Conservation (phyloP, 768 basidiomycete species). For the Auriscalpium orientale region DNA sequence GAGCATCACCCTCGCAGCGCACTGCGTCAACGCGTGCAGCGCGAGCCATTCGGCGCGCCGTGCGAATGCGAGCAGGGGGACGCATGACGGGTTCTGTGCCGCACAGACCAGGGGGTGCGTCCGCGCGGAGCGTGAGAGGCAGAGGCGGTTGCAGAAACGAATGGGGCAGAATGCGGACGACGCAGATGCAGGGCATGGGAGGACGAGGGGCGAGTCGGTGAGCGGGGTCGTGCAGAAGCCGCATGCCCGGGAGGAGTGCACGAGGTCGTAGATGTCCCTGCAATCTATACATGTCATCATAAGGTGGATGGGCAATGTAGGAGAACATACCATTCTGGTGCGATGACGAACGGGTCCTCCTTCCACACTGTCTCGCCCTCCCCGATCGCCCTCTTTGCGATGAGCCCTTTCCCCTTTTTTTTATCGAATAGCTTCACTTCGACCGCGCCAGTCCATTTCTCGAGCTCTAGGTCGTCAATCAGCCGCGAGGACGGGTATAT, state of each 20-base stretch:
- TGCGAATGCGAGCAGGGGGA: slow-evolving; percentile 53
- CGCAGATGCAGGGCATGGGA: slow-evolving; percentile 45
- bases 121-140: slow-evolving; percentile 54
- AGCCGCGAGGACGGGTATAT: slow-evolving; percentile 56
- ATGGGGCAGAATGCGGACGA: slow-evolving; percentile 43
- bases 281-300: background rate
- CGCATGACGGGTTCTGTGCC: slow-evolving; percentile 62
- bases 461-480: slow-evolving; percentile 54
- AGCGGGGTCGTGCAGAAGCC: slow-evolving; percentile 67
- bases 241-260: slow-evolving; percentile 54
- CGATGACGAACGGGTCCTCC: slow-evolving; percentile 74
- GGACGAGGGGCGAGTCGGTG: slow-evolving; percentile 33
- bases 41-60: slow-evolving; percentile 64
- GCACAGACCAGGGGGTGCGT: slow-evolving; percentile 70
- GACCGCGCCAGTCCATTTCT: slow-evolving; percentile 56
- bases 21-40: slow-evolving; percentile 63
- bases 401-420: slow-evolving; percentile 76
- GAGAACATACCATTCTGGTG: slow-evolving; percentile 66
- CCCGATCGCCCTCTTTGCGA: slow-evolving; percentile 58
- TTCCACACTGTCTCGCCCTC: slow-evolving; percentile 78
- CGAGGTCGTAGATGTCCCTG: slow-evolving; percentile 76
- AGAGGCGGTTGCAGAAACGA: slow-evolving; percentile 77
- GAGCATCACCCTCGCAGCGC: slow-evolving; percentile 55
- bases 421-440: slow-evolving; percentile 60
- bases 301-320: background rate